Base-by-base conservation (phyloP, 2,329 filamentous ascomycete genomes). In the Talaromyces sp. region DNA sequence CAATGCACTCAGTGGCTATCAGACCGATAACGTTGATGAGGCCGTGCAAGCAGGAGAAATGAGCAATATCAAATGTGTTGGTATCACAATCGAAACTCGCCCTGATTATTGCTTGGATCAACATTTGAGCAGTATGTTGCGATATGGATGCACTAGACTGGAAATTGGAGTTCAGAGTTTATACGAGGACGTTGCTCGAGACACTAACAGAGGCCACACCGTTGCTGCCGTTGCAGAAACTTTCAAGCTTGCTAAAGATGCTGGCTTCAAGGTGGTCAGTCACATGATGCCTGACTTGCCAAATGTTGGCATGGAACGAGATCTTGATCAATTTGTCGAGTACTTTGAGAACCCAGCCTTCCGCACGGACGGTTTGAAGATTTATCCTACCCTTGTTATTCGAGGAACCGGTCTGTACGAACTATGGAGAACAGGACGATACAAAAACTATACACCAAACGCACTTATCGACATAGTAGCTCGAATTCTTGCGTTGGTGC, bases 201-300 rank as follows among this genome's bases (percentile, higher is more conserved):
- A 99, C 79, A 97, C 95, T 0, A 99, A 99, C 78, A 87, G 95
- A 74, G 95, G 95, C 0, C 95, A 99, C 77, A 99, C 95, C 0
- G 95, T 99, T 27, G 92, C 93, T 7, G 87, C 96, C 0, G 95
- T 99, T 0, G 94, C 93, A 35, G 93, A 99, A 79, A 99, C 95
- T 0, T 99, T 99, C 76, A 96, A 91, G 70, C 84, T 97, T n/a
- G 88, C 95, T 68, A 99, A 99, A 79, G 96, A 99, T 77, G 93
- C 96, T 6, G 95, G 95, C 0, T 99, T 97, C 85, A 99, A 99
- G 78, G 95, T 99, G 0, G 95, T 99, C 68, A 96, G 92, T 70
- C 95, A 99, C 80, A 99, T 99, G 95, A 99, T 99, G 95, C 95
- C 95, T 1, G 95, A 99, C 75, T 81, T 99, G 57, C 95, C 95